Conservation (phyloP, 1,139 yeast species). For the Debaryomyces subglobosus region DNA sequence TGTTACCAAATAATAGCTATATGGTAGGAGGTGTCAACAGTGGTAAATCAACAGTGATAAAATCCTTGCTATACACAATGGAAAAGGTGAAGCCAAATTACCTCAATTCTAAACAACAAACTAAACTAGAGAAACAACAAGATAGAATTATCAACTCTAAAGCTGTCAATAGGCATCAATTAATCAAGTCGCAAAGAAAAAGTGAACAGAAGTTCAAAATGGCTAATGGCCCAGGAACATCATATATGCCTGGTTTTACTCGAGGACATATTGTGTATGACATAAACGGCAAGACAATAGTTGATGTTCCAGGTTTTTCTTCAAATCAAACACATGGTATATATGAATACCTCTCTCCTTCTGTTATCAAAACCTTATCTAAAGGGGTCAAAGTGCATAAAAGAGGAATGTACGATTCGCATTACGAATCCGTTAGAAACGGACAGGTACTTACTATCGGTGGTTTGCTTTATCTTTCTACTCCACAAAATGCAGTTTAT, state of each 20-base stretch:
- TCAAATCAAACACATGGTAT: constrained; percentile 28
- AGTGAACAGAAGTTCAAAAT: constrained; percentile 21
- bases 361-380: constrained; percentile 35
- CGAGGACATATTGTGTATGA: constrained; percentile 44
- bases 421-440: constrained; percentile 44
- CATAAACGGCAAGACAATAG: constrained; percentile 33
- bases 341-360: constrained; percentile 32
- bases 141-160: constrained; percentile 18
- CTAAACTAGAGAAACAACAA: constrained; percentile 20
- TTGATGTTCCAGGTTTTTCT: constrained; percentile 64
- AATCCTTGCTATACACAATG: constrained; percentile 42
- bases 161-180: constrained; percentile 12
- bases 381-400: constrained; percentile 40
- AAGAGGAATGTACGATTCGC: constrained; percentile 37
- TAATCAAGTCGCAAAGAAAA: constrained; percentile 10
- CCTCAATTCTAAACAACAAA: constrained; percentile 16
- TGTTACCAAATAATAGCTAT: constrained; percentile 50
- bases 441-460: constrained; percentile 57
- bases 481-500: constrained; percentile 45
- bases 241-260: constrained; percentile 61
- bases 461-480: constrained; percentile 56
- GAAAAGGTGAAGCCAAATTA: constrained; percentile 16
- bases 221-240: constrained; percentile 47
- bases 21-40: constrained; percentile 74
- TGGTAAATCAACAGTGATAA: constrained; percentile 74